Conservation (phyloP, 176 grass and related monocot species). For the Musa beccarii region DNA sequence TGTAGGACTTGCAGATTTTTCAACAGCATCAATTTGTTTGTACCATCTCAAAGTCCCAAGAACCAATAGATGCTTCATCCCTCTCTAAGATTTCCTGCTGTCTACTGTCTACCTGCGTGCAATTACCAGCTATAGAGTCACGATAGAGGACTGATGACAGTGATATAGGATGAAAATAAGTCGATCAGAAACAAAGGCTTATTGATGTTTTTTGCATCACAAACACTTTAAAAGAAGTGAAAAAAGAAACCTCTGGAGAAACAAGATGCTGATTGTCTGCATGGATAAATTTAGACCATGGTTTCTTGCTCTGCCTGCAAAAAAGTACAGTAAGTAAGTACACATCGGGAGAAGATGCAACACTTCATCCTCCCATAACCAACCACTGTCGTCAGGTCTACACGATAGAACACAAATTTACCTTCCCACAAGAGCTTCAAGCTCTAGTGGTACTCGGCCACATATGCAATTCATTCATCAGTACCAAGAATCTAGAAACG, state of each 20-base stretch:
- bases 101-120: constrained; percentile 28
- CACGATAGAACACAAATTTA: constrained; percentile 9
- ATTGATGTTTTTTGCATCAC: not conserved
- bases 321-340: not conserved
- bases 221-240: not conserved
- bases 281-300: constrained; percentile 64
- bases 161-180: too few species aligned
- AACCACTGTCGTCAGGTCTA: not conserved
- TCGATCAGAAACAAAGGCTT: too few species aligned
- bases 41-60: too few species aligned
- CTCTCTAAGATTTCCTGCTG: not conserved
- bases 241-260: constrained; percentile 42
- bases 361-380: not conserved
- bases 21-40: too few species aligned
- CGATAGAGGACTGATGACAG: not conserved
- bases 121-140: not conserved
- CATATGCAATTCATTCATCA: constrained; percentile 58
- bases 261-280: constrained; percentile 67
- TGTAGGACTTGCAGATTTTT: too few species aligned
- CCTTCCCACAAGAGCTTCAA: constrained; percentile 81
- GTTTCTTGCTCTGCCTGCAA: constrained; percentile 50
- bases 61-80: too few species aligned
- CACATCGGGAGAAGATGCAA: not conserved
- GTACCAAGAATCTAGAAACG: constrained; percentile 40
- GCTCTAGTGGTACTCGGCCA: constrained; percentile 58